These are phyloP conservation scores for Podospora sp. DNA, from an alignment of 495 filamentous ascomycete species.

Conservation along the genomic window DNA sequence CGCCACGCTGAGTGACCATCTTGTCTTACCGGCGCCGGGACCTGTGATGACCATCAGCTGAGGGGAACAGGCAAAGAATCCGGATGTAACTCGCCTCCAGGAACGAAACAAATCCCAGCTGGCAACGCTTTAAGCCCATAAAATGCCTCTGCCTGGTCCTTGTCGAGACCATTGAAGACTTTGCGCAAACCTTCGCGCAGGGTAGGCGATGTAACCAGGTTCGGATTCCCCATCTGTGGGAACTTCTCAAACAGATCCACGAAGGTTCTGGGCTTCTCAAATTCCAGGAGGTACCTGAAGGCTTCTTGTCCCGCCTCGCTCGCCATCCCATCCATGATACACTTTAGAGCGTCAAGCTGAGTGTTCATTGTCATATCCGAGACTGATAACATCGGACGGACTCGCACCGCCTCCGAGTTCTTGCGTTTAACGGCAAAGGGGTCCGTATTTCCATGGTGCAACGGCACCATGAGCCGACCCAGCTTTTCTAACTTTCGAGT, in stretches of 20 bases:
- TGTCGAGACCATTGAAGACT: neutral
- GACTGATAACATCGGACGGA: neutral
- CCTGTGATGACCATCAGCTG: neutral
- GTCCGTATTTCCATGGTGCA: neutral
- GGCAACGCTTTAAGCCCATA: neutral
- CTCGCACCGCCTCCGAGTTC: neutral
- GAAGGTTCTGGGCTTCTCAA: neutral
- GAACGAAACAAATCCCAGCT: slow-evolving; percentile 4
- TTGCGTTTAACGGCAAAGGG: neutral
- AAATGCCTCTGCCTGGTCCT: slow-evolving; percentile 4
- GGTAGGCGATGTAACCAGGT: neutral
- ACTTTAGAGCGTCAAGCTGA: neutral
- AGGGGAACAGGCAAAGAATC: neutral
- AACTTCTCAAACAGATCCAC: neutral
- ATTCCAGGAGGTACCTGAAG: neutral
- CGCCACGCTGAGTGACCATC: neutral
- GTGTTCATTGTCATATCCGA: neutral
- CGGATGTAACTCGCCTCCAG: neutral
- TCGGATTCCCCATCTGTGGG: neutral
- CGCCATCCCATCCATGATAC: neutral
- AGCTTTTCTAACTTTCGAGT: neutral
- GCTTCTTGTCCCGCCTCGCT: neutral
- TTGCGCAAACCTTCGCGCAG: neutral
- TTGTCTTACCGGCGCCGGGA: slow-evolving; percentile 11
- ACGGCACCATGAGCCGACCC: neutral